Evolutionary conservation across 139 green algal genomes (phyloP).

Genomic region (Mychonastes homosphaera): DNA sequence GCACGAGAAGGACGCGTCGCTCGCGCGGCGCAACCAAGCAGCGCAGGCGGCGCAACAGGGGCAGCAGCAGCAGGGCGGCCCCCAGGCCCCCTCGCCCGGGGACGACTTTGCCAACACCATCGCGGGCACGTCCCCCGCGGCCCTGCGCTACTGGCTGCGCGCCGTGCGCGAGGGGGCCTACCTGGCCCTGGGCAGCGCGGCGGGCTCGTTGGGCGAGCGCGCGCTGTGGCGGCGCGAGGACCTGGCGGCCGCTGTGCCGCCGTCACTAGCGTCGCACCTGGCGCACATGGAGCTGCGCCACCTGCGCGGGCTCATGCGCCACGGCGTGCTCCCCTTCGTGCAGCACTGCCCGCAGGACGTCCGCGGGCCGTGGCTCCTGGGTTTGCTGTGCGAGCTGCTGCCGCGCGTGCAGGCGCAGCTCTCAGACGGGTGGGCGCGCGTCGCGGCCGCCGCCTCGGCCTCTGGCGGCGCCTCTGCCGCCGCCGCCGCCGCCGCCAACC

Average conservation of each 20-base stretch:
- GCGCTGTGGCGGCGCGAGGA: conserved; percentile 8
- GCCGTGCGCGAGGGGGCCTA: conserved; percentile 24
- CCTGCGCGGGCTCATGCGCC: conserved; percentile 49
- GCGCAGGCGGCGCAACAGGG: no score
- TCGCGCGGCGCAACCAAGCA: no score
- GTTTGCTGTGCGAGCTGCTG: conserved; percentile 21
- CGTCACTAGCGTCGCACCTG: conserved; percentile 8
- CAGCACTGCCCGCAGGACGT: conserved; percentile 24
- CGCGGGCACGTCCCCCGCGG: conserved; percentile 12
- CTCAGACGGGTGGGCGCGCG: conserved; percentile 8
- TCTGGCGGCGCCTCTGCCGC: not conserved
- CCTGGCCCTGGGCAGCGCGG: conserved; percentile 19
- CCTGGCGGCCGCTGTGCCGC: conserved; percentile 14
- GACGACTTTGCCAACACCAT: no score
- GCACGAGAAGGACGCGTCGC: conserved; percentile 32
- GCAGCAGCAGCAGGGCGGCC: no score
- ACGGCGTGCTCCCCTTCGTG: conserved; percentile 42
- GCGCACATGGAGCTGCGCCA: conserved; percentile 39
- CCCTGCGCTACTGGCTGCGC: conserved; percentile 35
- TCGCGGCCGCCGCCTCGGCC: not conserved
- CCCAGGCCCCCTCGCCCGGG: no score
- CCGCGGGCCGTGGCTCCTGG: conserved; percentile 29
- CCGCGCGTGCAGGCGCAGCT: conserved; percentile 15
- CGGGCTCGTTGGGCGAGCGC: conserved; percentile 1
- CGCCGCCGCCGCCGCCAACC: not conserved